phyloP scores from a whole-genome alignment of 306 rosid species.

The Quercus parvula region DNA sequence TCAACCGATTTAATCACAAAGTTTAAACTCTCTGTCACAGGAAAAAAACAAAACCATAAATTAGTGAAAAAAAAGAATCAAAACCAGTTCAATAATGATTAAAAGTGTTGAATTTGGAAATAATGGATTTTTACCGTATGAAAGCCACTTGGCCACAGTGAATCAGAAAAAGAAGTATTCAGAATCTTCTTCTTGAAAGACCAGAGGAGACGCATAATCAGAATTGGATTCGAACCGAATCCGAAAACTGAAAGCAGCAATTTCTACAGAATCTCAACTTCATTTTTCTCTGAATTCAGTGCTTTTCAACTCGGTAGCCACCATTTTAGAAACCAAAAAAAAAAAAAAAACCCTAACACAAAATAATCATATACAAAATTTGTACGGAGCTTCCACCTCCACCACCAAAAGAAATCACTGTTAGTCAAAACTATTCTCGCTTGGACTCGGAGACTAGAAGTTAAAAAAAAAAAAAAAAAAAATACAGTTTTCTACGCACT shows the following conservation, averaged over 20 bases:
- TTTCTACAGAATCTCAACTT: conserved; percentile 1
- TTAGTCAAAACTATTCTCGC: background rate
- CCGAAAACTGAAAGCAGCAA: conserved; percentile 8
- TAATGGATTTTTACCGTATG: conserved; percentile 36
- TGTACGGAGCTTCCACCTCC: background rate
- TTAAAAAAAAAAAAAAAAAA: no score
- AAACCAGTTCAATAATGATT: conserved; percentile 9
- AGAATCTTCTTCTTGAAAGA: background rate
- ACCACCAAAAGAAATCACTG: no score
- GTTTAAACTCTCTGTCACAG: no score
- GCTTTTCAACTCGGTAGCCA: background rate
- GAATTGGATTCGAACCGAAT: conserved; percentile 12
- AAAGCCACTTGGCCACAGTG: conserved; percentile 25
- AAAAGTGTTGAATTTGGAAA: conserved; percentile 10
- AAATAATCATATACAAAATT: background rate
- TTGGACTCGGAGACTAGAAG: background rate
- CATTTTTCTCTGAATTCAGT: background rate
- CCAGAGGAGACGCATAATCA: conserved; percentile 10
- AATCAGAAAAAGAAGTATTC: conserved; percentile 1
- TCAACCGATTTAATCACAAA: background rate
- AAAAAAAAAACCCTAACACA: background rate
- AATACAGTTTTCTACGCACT: background rate
- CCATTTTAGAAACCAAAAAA: no score
- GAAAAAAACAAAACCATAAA: no score
- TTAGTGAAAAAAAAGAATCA: background rate